phyloP scores from a whole-genome alignment of 306 rosid species.

The Cucumis cinereus region DNA sequence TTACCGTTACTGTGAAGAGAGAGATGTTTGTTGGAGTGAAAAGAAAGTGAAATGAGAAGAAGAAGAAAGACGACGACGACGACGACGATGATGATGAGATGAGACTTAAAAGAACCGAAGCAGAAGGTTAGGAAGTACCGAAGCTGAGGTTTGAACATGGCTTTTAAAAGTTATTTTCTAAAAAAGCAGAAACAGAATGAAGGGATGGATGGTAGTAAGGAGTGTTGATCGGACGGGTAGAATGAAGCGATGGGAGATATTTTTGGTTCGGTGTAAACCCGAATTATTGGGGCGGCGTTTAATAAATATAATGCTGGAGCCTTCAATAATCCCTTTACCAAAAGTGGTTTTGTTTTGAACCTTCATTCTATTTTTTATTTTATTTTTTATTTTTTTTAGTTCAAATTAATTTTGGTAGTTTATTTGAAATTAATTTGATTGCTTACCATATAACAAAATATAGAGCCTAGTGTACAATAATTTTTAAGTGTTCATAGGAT shows the following conservation, averaged over 20 bases:
- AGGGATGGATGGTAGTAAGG: neutral
- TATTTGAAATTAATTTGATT: too few species aligned
- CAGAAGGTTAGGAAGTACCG: conserved; percentile 6
- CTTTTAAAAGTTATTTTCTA: too few species aligned
- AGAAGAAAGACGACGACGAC: too few species aligned
- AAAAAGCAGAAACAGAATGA: neutral
- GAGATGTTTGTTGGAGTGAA: neutral
- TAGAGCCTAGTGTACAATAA: too few species aligned
- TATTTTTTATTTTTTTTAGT: too few species aligned
- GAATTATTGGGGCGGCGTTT: neutral
- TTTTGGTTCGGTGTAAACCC: neutral
- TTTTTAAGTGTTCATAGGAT: too few species aligned
- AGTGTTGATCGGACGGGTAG: neutral
- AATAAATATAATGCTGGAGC: neutral
- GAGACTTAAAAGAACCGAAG: neutral
- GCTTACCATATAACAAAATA: too few species aligned
- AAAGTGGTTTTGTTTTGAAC: too few species aligned
- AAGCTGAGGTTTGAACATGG: conserved; percentile 15
- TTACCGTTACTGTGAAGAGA: neutral
- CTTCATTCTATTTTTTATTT: too few species aligned
- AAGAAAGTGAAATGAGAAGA: neutral
- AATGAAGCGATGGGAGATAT: neutral
- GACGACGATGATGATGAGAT: neutral
- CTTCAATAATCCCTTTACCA: neutral
- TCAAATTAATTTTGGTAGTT: too few species aligned